Conservation (phyloP, 2,329 filamentous ascomycete genomes). For the Cladorrhinum sp. region DNA sequence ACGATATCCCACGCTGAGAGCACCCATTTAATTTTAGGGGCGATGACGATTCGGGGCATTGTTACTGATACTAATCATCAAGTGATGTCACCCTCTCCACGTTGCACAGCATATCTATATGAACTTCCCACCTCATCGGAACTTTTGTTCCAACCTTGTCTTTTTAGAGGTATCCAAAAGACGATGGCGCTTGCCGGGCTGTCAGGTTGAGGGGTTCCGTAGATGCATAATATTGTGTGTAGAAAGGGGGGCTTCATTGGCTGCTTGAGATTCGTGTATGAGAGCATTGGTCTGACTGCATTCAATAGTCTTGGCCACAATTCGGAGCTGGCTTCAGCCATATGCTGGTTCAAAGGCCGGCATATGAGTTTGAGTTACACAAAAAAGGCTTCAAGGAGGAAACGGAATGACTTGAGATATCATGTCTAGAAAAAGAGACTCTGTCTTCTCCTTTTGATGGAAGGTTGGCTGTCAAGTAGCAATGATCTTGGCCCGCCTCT, state of each 20-base stretch:
- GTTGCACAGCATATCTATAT: no score
- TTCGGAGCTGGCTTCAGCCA: no score
- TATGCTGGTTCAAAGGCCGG: no score
- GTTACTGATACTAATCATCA: neutral
- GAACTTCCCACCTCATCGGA: neutral
- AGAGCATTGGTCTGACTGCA: neutral
- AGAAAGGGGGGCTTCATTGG: neutral
- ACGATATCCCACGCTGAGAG: neutral
- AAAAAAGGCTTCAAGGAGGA: no score
- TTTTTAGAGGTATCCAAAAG: neutral
- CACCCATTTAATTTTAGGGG: no score
- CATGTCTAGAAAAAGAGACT: neutral
- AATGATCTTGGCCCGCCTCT: neutral
- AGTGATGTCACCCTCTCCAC: neutral
- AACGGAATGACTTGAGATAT: neutral
- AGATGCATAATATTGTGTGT: no score
- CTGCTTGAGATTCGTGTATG: neutral
- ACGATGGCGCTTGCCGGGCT: neutral
- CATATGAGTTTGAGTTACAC: no score
- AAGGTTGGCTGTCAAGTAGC: neutral
- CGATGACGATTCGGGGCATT: no score
- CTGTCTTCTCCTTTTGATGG: neutral
- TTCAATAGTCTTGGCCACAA: neutral
- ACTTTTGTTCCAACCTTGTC: neutral
- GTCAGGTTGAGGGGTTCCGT: neutral